Base-by-base conservation (phyloP, 2,329 filamentous ascomycete genomes). In the Aspergillus caelatus region DNA sequence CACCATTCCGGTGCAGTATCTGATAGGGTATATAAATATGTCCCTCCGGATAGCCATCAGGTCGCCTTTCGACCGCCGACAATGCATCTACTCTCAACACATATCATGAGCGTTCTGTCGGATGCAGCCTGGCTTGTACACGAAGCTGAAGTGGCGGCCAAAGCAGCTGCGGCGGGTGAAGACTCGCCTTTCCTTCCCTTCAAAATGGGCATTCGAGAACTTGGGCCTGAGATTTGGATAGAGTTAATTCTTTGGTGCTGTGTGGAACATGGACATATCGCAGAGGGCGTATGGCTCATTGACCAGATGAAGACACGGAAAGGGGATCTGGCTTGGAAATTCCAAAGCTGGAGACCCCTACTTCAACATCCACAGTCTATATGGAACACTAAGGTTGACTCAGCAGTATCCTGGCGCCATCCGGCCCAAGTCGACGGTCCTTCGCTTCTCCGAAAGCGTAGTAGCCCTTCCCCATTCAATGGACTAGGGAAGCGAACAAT, bases 221-320 rank as follows among this genome's bases (percentile, higher is more conserved):
- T 84, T 26, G 81, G 79, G 2, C 79, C 78, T 19, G 80, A 82
- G 62, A 75, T 83, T 14, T 84, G 82, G 82, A 67, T 84, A 14
- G 82, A 84, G 62, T 77, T 83, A 41, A 75, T 83, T 58, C 77
- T 84, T 21, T 84, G 82, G 81, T 82, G 79, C 62, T 84, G 82
- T 69, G 77, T 83, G 41, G 82, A 84, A 67, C 77, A 79, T 62
- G 80, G 80, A 8, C 79, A 77, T 65, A 70, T 76, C 21, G 74
- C 69, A 34, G 79, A 81, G 64, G 82, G 79, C 23, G 67, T 75
- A 41, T 75, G 74, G 67, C 75, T 84, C 10, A 64, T 81, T 19
- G 67, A 75, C 41, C 69, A 73, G 43, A 75, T 81, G 69, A 71
- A 63, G 54, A 66, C 65, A 16, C 69, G 68, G 50, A 65, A 68